Evolutionary conservation across 768 basidiomycete genomes (phyloP).

Genomic region (Saitozyma podzolica): DNA sequence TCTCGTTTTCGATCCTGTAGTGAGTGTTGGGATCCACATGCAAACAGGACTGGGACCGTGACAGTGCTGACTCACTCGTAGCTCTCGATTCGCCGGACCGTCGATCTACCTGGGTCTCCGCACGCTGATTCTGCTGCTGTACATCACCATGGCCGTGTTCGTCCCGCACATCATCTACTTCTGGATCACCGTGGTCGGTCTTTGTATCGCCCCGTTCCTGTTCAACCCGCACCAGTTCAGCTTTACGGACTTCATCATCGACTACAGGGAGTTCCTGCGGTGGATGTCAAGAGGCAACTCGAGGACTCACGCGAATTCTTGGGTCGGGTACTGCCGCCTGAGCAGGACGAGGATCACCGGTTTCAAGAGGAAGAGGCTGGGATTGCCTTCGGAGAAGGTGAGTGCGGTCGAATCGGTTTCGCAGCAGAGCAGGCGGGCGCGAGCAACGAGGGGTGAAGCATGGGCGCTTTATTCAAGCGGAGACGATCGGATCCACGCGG

Average conservation of each 20-base stretch:
- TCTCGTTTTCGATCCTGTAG: slow-evolving; percentile 90
- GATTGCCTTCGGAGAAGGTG: slow-evolving; percentile 89
- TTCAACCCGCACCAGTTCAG: slow-evolving; percentile 99
- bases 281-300: slow-evolving; percentile 99
- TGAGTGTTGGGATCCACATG: slow-evolving; percentile 10
- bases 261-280: slow-evolving; percentile 92
- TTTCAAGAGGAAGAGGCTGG: slow-evolving; percentile 98
- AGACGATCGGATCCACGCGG: too few relatives aligned
- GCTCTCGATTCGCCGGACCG: slow-evolving; percentile 95
- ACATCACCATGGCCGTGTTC: slow-evolving; percentile 89
- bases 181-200: slow-evolving; percentile 89
- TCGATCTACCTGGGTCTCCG: slow-evolving; percentile 97
- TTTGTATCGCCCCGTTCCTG: slow-evolving; percentile 93
- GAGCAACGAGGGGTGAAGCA: too few relatives aligned
- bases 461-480: too few relatives aligned
- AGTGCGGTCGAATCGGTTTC: neutral
- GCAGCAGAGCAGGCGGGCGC: too few relatives aligned
- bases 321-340: slow-evolving; percentile 98
- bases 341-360: slow-evolving; percentile 98
- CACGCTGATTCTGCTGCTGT: slow-evolving; percentile 85
- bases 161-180: slow-evolving; percentile 93
- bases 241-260: slow-evolving; percentile 93
- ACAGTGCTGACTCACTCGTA: slow-evolving; percentile 1
- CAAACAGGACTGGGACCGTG: too few relatives aligned
- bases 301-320: slow-evolving; percentile 92